Evolutionary conservation across 2,329 filamentous ascomycete genomes (phyloP), one percentile per base, ranked within the genome.

Genomic region (Fusarium equiseti): DNA sequence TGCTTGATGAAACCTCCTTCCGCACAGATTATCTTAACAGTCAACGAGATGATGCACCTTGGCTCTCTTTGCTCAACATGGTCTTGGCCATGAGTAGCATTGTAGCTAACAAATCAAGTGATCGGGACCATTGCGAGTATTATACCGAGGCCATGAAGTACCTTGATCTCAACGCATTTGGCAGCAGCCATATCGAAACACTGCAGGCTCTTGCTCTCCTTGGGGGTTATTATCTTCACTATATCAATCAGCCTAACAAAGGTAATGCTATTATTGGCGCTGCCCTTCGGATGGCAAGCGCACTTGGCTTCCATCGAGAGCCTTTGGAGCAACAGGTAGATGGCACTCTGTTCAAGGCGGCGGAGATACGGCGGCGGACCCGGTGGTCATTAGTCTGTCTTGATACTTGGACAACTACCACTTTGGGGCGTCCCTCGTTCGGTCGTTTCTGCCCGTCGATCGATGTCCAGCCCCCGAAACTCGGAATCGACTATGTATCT

Each of bases 231-330:
- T 60, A 60, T 27, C 52, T 60, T 24, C 58, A 60, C n/a, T 60
- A 60, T 10, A 60, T 60, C 13, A 60, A 60, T 13, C 58, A 42
- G 15, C 58, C 58, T 6, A 60, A 60, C 20, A 58, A 53, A 58
- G 58, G 58, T 8, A 48, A 60, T 46, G 58, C 58, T 9, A 60
- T 58, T 12, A 42, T 60, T 18, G 58, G 58, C 26, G 58, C 58
- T 3, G 58, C 58, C 2, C 58, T 60, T 22, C 58, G 58, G 4
- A 60, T 58, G 58, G 58, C 58, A 9, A 46, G 52, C 13, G 58
- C 58, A 22, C 52, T 58, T 10, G 58, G 58, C 3, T 60, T 58
- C 13, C 58, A 60, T 48, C 26, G 58, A 6, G 58, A 60, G 26
- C 42, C 52, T 26, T 46, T 26, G 40, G 26, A 42, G 11, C 26